Evolutionary conservation across 768 basidiomycete species (phyloP).

Genomic region (Filobasidium wieringae): DNA sequence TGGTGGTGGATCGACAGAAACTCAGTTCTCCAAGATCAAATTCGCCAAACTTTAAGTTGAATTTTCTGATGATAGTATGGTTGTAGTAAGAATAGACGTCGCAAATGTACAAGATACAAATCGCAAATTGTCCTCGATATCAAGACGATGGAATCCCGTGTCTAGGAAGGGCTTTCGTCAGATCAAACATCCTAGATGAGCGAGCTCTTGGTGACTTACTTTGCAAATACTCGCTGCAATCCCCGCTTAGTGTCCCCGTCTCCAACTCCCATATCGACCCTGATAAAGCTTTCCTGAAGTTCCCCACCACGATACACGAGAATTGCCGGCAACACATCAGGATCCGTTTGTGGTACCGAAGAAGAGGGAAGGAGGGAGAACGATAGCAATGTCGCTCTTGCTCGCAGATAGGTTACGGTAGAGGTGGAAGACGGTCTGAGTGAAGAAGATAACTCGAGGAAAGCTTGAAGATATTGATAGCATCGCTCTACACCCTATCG

Average conservation of each 20-base stretch:
- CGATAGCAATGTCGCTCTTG: neutral
- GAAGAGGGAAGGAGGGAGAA: neutral
- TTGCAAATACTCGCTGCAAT: neutral
- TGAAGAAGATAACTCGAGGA: neutral
- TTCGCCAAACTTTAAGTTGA: slow-evolving; percentile 5
- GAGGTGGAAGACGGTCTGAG: neutral
- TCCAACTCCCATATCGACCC: neutral
- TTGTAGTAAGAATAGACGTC: too few species aligned
- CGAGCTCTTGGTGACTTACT: too few species aligned
- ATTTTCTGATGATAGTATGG: too few species aligned
- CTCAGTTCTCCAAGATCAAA: slow-evolving; percentile 50
- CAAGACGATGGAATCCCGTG: too few species aligned
- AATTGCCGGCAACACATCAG: neutral
- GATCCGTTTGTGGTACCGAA: neutral
- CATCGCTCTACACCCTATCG: neutral
- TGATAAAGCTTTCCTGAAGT: neutral
- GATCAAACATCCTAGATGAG: too few species aligned
- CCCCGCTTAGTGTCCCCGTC: neutral
- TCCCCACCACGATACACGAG: neutral
- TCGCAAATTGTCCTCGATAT: too few species aligned
- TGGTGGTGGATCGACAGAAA: slow-evolving; percentile 72
- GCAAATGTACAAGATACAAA: too few species aligned
- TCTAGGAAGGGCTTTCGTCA: too few species aligned
- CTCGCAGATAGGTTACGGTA: neutral
- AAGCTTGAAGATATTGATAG: neutral